Base-by-base conservation (phyloP, 371 early-diverging fungal species). In the Conidiobolus incongruus region DNA sequence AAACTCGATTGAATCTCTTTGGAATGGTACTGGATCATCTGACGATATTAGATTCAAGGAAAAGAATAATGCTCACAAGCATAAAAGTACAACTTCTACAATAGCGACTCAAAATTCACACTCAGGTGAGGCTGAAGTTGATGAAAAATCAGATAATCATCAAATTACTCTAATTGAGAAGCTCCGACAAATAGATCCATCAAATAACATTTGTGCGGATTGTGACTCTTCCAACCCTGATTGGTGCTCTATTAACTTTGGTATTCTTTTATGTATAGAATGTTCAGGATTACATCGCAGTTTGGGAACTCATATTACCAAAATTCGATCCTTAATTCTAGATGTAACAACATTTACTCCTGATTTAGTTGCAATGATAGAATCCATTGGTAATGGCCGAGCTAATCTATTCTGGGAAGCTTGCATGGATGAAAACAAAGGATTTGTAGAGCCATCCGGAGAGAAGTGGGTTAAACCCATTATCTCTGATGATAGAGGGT, bases 211-310 rank as follows among this genome's bases (percentile, higher is more conserved):
- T 29, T 92, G 93, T 52, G 89, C 83, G 4, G 93, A 93, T 54
- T 93, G 93, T 57, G 77, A 74, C 22, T 59, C 65, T 19, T 53
- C 61, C 15, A 69, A 66, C 20, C 85, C 89, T 12, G 83, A 82
- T 30, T 99, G 99, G 99, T 82, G 88, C 35, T 80, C 83, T 26
- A 62, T 85, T 22, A 91, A 86, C 43, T 65, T 91, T 21, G 98
- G 98, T n/a, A 68, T 83, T 28, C 59, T 95, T 16, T 55, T 97
- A 26, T 99, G 99, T 58, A 87, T 96, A 38, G 77, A 88, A 43
- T 99, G 99, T 54, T 89, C 95, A 26, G 93, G 97, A n/a, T 73
- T 86, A 29, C 98, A 99, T 54, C 73, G 99, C 44, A 81, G 91
- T 26, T 59, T 94, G 13, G 99, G 99, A 0, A 80, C 85, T 1